A percentile compares a stretch with the other conserved stretches of the same genome.
Evolutionary conservation across 192 early-diverging fungal genomes (phyloP).

Genomic region (Coemansia sp.): DNA sequence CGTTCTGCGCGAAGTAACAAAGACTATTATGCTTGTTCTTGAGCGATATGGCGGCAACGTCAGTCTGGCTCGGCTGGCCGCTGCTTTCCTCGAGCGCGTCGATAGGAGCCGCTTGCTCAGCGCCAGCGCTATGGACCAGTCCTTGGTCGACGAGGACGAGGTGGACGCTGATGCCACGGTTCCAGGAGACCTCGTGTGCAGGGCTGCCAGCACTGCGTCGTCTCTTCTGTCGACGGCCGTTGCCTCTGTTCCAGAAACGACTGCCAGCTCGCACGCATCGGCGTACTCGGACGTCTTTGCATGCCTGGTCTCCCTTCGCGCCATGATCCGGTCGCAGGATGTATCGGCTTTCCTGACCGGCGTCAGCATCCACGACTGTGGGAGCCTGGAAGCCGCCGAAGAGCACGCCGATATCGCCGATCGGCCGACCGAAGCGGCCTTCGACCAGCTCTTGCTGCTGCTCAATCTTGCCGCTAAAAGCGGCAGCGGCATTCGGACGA

Average conservation of each 20-base stretch:
- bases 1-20: constrained; percentile 12
- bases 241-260: constrained; percentile 21
- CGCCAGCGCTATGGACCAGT: not conserved
- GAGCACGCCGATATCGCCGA: constrained; percentile 2
- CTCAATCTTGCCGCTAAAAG: constrained; percentile 17
- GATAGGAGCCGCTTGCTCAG: constrained; percentile 32
- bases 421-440: constrained; percentile 5
- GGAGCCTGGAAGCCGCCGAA: not conserved
- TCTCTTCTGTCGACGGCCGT: constrained; percentile 17
- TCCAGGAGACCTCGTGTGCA: constrained; percentile 16
- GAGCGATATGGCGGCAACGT: constrained; percentile 32
- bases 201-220: constrained; percentile 16
- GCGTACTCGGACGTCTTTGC: constrained; percentile 26
- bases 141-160: not conserved
- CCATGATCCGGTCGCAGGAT: constrained; percentile 22
- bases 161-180: not conserved
- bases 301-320: constrained; percentile 24
- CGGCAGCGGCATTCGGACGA: constrained; percentile 4
- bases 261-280: constrained; percentile 2
- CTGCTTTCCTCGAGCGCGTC: constrained; percentile 32
- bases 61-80: constrained; percentile 27
- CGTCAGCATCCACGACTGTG: not conserved
- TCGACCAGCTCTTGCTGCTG: constrained; percentile 16
- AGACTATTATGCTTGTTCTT: constrained; percentile 16
- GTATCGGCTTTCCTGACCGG: constrained; percentile 14